Percentiles rank a stretch among this genome's conserved stretches.
These are phyloP conservation scores for Fusarium veterinarium DNA, from an alignment of 2,329 filamentous ascomycete genomes.

Conservation along the genomic window DNA sequence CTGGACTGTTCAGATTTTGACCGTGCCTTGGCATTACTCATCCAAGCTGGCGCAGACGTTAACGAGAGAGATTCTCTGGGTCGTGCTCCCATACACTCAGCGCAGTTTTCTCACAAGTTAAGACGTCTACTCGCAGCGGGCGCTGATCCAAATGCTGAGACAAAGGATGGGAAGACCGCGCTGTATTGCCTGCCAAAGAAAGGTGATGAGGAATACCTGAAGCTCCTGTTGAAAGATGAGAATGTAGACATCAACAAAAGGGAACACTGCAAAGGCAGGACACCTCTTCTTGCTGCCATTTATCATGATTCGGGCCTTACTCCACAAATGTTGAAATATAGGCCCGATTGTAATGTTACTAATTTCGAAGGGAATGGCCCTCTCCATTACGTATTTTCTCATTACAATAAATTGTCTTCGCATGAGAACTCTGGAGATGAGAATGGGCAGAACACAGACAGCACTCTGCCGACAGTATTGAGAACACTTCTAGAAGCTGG, in stretches of 20 bases:
- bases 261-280: conserved; percentile 24
- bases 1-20: not conserved
- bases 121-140: conserved; percentile 39
- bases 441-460: not conserved
- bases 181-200: conserved; percentile 33
- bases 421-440: not conserved
- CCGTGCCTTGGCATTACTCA: conserved; percentile 31
- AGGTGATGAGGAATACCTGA: conserved; percentile 10
- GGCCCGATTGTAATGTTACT: conserved; percentile 23
- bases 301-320: not conserved
- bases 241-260: conserved; percentile 41
- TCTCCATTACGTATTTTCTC: conserved; percentile 31
- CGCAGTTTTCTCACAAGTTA: conserved; percentile 6
- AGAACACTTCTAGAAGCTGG: conserved; percentile 32
- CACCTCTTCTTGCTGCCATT: conserved; percentile 32
- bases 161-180: conserved; percentile 14
- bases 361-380: conserved; percentile 38
- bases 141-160: conserved; percentile 35
- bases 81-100: conserved; percentile 34
- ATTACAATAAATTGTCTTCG: not conserved
- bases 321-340: conserved; percentile 30
- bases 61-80: conserved; percentile 29
- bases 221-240: conserved; percentile 40
- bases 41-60: conserved; percentile 41
- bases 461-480: not conserved